phyloP scores from a whole-genome alignment of 2,329 filamentous ascomycete species.

The Pestalotiopsis sp. region DNA sequence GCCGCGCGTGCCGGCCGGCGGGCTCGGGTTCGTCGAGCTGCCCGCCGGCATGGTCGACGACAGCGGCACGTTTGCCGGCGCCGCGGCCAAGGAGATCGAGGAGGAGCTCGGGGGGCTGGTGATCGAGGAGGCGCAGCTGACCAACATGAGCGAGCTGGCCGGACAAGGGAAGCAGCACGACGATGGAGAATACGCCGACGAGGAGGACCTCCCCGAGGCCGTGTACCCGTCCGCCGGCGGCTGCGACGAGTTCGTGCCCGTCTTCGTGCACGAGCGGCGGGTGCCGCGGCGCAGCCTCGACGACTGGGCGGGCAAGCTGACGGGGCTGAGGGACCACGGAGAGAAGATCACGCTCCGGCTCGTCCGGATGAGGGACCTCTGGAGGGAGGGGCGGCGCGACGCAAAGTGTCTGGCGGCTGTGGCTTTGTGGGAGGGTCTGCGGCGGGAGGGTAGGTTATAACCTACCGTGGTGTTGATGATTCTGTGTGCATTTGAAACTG shows the following conservation, averaged over 20 bases:
- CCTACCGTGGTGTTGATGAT: too few relatives aligned
- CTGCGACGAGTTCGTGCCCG: conserved; percentile 62
- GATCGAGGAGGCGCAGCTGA: conserved; percentile 50
- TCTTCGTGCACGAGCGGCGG: conserved; percentile 58
- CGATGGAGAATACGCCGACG: background rate
- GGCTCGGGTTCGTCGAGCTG: conserved; percentile 57
- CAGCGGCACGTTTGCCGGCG: conserved; percentile 55
- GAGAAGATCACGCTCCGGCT: conserved; percentile 66
- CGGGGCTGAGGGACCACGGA: conserved; percentile 58
- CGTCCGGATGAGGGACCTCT: conserved; percentile 58
- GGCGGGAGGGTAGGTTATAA: conserved; percentile 42
- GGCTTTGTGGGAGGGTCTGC: conserved; percentile 60
- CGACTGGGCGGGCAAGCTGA: conserved; percentile 60
- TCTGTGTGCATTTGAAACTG: too few relatives aligned
- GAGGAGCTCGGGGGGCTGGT: conserved; percentile 58
- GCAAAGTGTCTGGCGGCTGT: conserved; percentile 62
- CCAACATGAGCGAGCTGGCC: conserved; percentile 55
- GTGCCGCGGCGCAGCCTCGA: conserved; percentile 51
- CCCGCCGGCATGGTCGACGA: conserved; percentile 64
- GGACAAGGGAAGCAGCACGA: conserved; percentile 22
- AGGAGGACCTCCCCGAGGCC: conserved; percentile 40
- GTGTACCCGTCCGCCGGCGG: conserved; percentile 62
- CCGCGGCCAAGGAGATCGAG: conserved; percentile 61
- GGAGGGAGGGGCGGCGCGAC: conserved; percentile 59
- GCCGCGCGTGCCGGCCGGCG: conserved; percentile 57